Evolutionary conservation across 805 yeast species (phyloP), one percentile per base, ranked within the genome.

Genomic region (Metschnikowia colocasiae): DNA sequence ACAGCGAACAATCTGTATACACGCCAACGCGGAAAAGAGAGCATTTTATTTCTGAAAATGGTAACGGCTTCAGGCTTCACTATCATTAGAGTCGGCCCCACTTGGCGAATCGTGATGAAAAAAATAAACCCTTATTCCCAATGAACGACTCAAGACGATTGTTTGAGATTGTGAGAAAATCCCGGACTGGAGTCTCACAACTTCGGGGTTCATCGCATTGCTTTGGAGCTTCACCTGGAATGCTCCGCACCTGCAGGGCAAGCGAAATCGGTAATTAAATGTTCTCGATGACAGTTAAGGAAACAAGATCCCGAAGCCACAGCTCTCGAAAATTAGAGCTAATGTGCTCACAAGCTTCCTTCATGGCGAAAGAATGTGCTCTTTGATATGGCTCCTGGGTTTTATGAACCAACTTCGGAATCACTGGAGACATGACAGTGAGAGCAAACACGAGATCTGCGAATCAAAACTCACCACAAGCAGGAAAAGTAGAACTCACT

Each of bases 21-120:
- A 39, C 30, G 15, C 42, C 33, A 26, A 8, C 15, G 25, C 32
- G 15, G 12, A 15, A 9, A 13, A 23, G 36, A 23, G 43, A 40
- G 43, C 43, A 40, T 23, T 40, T 40, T 12, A 22, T 6, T 23
- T 40, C 43, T 31, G 37, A 23, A 22, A 31, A 22, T 5, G 43
- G 43, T n/a, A 40, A 31, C 13, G 12, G 32, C 16, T 18, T 7
- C 22, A 16, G 10, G 15, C 30, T 9, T 13, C 12, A 18, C 12
- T 7, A 8, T 12, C 8, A 6, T 35, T 20, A 13, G 37, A 23
- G 27, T 35, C 18, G 3, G n/a, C 16, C 38, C 12, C 13, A n/a
- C 5, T 22, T 22, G 15, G n/a, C 23, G 4, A 7, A 32, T 5
- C 35, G 9, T 20, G 20, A 16, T 10, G 30, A 10, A 13, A 10